Conservation (phyloP, 257 asterid species). For the Solanum chiquidenum region DNA sequence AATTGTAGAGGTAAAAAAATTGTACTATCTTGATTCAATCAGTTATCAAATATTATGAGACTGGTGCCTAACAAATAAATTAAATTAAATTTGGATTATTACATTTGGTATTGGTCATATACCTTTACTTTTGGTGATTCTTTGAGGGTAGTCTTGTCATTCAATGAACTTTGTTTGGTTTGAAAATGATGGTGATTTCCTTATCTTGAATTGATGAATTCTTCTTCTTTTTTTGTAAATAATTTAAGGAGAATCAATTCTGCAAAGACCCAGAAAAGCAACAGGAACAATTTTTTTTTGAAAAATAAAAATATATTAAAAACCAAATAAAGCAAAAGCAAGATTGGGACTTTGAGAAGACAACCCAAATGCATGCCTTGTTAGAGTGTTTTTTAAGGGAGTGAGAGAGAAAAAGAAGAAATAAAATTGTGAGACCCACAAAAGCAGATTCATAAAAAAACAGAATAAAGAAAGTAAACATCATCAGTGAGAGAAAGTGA, state of each 20-base stretch:
- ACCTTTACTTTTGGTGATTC: neutral
- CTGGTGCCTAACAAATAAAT: no score
- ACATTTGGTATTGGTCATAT: neutral
- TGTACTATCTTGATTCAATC: no score
- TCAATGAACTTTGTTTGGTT: neutral
- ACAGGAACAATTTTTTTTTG: neutral
- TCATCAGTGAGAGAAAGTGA: neutral
- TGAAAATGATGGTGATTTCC: neutral
- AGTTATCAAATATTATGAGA: no score
- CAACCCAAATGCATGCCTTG: constrained; percentile 44
- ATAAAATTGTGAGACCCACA: constrained; percentile 10
- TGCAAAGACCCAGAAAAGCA: constrained; percentile 6
- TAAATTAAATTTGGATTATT: neutral
- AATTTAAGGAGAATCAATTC: constrained; percentile 14
- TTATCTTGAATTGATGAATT: neutral
- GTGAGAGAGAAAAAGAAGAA: neutral
- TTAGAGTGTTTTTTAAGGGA: neutral
- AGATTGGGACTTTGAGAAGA: constrained; percentile 15
- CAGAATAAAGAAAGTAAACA: constrained; percentile 5
- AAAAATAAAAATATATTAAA: constrained; percentile 1
- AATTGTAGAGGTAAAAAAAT: no score
- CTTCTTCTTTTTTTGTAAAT: neutral
- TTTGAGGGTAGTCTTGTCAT: neutral
- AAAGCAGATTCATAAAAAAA: constrained; percentile 4
- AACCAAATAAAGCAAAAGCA: constrained; percentile 9